phyloP scores from a whole-genome alignment of 1,284 basidiomycete genomes.

The Macrocystidia cucumis region DNA sequence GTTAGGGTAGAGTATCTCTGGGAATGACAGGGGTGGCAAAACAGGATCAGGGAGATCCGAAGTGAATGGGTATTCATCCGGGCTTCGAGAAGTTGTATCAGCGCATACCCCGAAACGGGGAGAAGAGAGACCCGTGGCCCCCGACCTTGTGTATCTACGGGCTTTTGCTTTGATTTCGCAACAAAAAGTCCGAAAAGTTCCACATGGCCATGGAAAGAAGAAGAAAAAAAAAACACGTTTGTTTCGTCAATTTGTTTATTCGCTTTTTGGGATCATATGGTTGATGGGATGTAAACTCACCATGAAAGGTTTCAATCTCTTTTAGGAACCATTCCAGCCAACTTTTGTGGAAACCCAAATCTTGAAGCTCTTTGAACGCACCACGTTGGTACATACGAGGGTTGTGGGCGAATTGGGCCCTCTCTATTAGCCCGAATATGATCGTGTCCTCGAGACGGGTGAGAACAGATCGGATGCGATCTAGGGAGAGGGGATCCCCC shows the following conservation, averaged over 20 bases:
- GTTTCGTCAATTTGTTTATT: too few species aligned
- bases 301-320: conserved; percentile 92
- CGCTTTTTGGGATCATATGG: conserved; percentile 4
- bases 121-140: conserved; percentile 14
- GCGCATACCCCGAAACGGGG: neutral
- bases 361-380: conserved; percentile 71
- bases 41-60: conserved; percentile 79
- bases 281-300: conserved; percentile 38
- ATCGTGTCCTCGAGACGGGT: conserved; percentile 96
- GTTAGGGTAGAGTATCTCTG: conserved; percentile 76
- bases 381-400: conserved; percentile 82
- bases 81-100: conserved; percentile 37
- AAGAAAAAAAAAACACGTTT: too few species aligned
- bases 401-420: conserved; percentile 95
- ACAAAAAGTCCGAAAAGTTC: too few species aligned
- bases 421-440: conserved; percentile 94
- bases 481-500: conserved; percentile 75
- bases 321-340: conserved; percentile 98
- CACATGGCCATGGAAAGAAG: too few species aligned
- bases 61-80: conserved; percentile 97
- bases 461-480: conserved; percentile 82
- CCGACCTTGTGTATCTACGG: conserved; percentile 88
- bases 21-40: conserved; percentile 71
- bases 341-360: conserved; percentile 70
- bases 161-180: conserved; percentile 69